Conservation (phyloP, 2,329 filamentous ascomycete species). For the Bipolaris bicolor region DNA sequence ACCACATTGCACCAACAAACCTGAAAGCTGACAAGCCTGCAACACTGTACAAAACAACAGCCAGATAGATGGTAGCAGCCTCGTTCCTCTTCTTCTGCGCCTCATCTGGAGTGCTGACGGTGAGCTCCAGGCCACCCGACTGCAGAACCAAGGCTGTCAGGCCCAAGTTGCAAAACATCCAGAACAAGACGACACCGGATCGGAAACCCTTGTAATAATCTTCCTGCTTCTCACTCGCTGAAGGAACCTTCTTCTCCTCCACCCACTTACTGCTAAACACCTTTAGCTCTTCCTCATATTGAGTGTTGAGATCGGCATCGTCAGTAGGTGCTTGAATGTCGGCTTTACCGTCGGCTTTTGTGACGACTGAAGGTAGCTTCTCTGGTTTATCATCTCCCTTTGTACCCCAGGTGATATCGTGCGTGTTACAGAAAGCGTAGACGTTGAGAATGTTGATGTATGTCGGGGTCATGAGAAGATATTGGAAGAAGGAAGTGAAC, state of each 20-base stretch:
- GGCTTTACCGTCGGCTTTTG: constrained; percentile 94
- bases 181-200: constrained; percentile 86
- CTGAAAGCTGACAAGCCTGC: constrained; percentile 83
- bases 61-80: constrained; percentile 82
- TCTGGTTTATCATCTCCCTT: constrained; percentile 97
- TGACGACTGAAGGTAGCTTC: constrained; percentile 83
- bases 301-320: constrained; percentile 91
- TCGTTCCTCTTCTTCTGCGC: constrained; percentile 55
- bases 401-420: constrained; percentile 97
- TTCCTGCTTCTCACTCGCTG: constrained; percentile 80
- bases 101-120: constrained; percentile 47
- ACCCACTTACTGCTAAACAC: constrained; percentile 77
- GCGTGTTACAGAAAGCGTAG: constrained; percentile 97
- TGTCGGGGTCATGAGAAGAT: constrained; percentile 90
- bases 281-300: constrained; percentile 85
- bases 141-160: constrained; percentile 86
- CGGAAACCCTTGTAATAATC: constrained; percentile 98
- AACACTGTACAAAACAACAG: constrained; percentile 86
- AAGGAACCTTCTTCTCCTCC: constrained; percentile 69
- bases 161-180: constrained; percentile 96
- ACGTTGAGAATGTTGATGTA: constrained; percentile 99
- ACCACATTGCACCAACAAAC: constrained; percentile 88
- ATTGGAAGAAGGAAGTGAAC: constrained; percentile 92
- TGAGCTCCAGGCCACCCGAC: constrained; percentile 75
- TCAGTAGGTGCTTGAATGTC: constrained; percentile 86